Evolutionary conservation across 106 monocot genomes (phyloP), one percentile per base, ranked within the genome.

Genomic region (Chionographis japonica): DNA sequence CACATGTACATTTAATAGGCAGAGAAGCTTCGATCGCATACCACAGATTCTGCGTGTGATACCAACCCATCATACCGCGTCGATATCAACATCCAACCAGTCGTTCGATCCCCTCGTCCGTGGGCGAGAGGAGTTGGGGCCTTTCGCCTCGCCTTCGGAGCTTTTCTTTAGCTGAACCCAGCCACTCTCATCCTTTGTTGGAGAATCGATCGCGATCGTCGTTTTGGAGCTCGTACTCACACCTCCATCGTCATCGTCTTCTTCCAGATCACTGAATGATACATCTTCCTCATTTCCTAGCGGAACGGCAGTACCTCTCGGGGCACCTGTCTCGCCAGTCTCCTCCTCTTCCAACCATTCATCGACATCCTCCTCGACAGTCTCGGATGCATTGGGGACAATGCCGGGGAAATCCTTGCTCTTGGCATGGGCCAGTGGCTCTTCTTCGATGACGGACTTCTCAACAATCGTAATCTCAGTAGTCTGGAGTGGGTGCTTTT

Each of bases 381-480:
- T 70, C 59, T 70, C 50, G 8, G 43, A 27, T 5, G 35, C 19
- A 35, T 13, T 50, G 1, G 57, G 35, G n/a, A 58, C 6, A 56
- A 42, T 43, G 39, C 59, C 49, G 20, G 10, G 41, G 6, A 60
- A 6, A 41, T 70, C 59, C 15, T 49, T 70, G 9, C 5, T 20
- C 40, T 60, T 50, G 8, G 19, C n/a, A 4, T 46, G 46, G 46
- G 35, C 50, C 27, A 58, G 57, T 13, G 58, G 57, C 7, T 46
- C 46, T 46, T 46, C 46, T 46, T 46, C 46, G 36, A 69, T 63
- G 62, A 76, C 76, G 56, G 76, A 76, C 52, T 76, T 76, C 42
- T 76, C 76, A 3, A 76, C 46, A 17, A 69, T 68, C 50, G 55
- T 76, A 43, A 69, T 62, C 8, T 63, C 69, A 19, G 54, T 57